Percentiles rank a stretch among this genome's conserved stretches.
Evolutionary conservation across 257 asterid species (phyloP).

Genomic region (Solanum gracilifrons): DNA sequence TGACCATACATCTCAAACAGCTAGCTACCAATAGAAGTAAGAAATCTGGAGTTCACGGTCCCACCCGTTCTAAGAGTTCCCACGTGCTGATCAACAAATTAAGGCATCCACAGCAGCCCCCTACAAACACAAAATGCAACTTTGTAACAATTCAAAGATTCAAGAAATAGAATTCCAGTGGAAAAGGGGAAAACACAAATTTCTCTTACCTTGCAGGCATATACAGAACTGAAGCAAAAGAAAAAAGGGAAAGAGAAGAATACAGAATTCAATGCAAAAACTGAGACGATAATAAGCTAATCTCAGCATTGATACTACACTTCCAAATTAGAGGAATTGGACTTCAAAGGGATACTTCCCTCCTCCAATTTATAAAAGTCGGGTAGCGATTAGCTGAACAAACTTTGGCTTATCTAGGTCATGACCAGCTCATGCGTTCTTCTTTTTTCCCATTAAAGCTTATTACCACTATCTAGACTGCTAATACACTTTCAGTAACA

Average conservation of each 20-base stretch:
- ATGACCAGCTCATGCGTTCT: not conserved
- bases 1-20: slow-evolving; percentile 46
- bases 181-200: not conserved
- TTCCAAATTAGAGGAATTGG: not conserved
- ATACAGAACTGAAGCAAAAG: not conserved
- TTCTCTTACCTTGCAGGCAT: not conserved
- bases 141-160: not conserved
- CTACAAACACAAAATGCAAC: not conserved
- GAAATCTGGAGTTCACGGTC: not conserved
- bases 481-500: not conserved
- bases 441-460: not conserved
- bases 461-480: not conserved
- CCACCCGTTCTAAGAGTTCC: not conserved
- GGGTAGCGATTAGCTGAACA: not conserved
- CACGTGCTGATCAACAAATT: not conserved
- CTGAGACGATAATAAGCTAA: not conserved
- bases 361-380: not conserved
- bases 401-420: not conserved
- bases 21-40: not conserved
- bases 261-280: not conserved
- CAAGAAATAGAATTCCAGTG: not conserved
- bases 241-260: not conserved
- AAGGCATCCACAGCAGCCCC: not conserved
- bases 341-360: not conserved
- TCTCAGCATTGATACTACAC: not conserved